Base-by-base conservation (phyloP, 1,139 yeast genomes). In the Yamadazyma atmosphaerica region DNA sequence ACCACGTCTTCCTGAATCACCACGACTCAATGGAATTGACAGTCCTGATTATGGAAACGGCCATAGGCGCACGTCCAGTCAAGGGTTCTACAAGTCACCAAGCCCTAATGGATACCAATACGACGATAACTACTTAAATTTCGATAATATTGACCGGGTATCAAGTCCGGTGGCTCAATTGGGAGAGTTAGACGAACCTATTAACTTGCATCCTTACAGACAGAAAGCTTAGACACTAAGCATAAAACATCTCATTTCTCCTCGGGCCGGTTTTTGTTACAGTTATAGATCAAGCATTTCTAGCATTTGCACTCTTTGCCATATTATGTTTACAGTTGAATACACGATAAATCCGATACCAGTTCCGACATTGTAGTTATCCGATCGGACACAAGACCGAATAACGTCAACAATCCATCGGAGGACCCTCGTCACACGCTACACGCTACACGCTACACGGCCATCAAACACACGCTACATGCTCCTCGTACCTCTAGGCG, bases 71-170 rank as follows among this genome's bases (percentile, higher is more conserved):
- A 28, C 21, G 3, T 12, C 31, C 5, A 28, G 21, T 16, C 31
- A 28, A 16, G 21, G 16, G 16, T 5, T 28, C 9, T 30, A 18
- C 19, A 19, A 12, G 19, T 44, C 54, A 22, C 61, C 64, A 4
- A 32, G 32, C 34, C 21, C 42, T 15, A 28, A 21, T 18, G 36
- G 22, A 7, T 39, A 26, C 18, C 39, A 32, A 27, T 36, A 30
- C 25, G 44, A 40, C 9, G 33, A 34, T 17, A 39, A 39, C 22
- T 35, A 30, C 23, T 39, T 35, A 11, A 43, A 38, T 27, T 35
- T 32, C 21, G 42, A 42, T 13, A 39, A 34, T 22, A 40, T 47
- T 11, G 50, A 45, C 18, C 26, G 32, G 6, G 15, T 42, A 8
- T 32, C 38, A 8, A 36, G 36, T 24, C 41, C 46, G 10, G 40